Conservation (phyloP, 805 yeast species). For the Metschnikowia noctiluminum region DNA sequence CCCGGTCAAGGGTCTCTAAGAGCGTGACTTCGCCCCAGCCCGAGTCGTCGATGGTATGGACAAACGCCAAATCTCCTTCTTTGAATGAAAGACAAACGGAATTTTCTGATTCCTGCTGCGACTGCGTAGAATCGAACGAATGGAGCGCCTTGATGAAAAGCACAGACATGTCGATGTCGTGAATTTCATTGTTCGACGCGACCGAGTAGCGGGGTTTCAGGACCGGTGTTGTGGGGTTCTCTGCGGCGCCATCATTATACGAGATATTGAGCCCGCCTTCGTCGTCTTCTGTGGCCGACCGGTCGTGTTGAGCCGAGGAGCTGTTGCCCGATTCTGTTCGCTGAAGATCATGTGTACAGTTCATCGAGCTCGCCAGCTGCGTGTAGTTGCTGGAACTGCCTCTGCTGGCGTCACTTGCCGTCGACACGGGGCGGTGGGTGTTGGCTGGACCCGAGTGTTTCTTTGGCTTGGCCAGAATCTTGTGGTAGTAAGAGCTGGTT, state of each 20-base stretch:
- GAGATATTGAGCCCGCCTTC: slow-evolving; percentile 12
- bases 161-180: slow-evolving; percentile 47
- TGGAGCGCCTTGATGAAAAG: slow-evolving; percentile 58
- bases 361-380: slow-evolving; percentile 1
- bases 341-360: slow-evolving; percentile 1
- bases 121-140: slow-evolving; percentile 53
- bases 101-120: slow-evolving; percentile 63
- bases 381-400: neutral
- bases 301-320: neutral
- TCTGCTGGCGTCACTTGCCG: slow-evolving; percentile 1
- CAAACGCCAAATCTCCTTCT: slow-evolving; percentile 68
- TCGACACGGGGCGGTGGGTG: neutral
- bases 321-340: neutral
- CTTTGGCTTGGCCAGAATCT: slow-evolving; percentile 23
- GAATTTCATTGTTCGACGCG: slow-evolving; percentile 16
- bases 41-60: slow-evolving; percentile 72
- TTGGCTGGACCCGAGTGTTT: neutral
- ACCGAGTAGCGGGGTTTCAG: slow-evolving; percentile 2
- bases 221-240: neutral
- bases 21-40: slow-evolving; percentile 89
- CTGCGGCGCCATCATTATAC: neutral
- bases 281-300: neutral
- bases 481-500: slow-evolving; percentile 31
- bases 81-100: slow-evolving; percentile 72
- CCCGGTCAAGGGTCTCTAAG: slow-evolving; percentile 58